phyloP scores from a whole-genome alignment of 2,329 filamentous ascomycete species.

The Colletotrichum limetticola region DNA sequence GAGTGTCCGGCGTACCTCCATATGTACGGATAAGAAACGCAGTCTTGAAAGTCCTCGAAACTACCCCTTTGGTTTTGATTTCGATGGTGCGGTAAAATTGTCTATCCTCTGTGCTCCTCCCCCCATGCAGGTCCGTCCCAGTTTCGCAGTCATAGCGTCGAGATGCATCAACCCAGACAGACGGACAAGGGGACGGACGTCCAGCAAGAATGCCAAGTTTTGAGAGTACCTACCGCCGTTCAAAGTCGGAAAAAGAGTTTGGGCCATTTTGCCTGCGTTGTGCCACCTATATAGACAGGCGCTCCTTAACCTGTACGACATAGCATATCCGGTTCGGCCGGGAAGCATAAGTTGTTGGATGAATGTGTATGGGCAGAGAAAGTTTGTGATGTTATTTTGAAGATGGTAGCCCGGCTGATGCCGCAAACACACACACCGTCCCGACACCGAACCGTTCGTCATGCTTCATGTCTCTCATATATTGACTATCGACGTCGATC shows the following conservation, averaged over 20 bases:
- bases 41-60: background rate
- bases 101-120: background rate
- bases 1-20: background rate
- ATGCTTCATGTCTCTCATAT: background rate
- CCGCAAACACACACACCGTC: background rate
- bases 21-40: too few species aligned
- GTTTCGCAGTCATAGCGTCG: conserved; percentile 25
- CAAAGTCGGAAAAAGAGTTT: background rate
- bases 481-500: conserved; percentile 2
- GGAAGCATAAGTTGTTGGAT: background rate
- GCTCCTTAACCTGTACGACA: too few species aligned
- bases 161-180: conserved; percentile 21
- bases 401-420: background rate
- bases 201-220: background rate
- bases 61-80: conserved; percentile 1
- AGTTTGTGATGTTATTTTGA: background rate
- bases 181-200: background rate
- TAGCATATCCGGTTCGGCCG: background rate
- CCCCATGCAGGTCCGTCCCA: conserved; percentile 26
- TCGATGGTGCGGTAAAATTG: conserved; percentile 3
- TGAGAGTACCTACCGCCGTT: background rate
- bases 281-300: too few species aligned
- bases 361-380: background rate
- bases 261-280: too few species aligned
- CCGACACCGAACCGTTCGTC: background rate